A percentile compares a stretch with the other conserved stretches of the same genome.
phyloP scores from a whole-genome alignment of 2,329 filamentous ascomycete genomes.

The Thelonectria rubi region DNA sequence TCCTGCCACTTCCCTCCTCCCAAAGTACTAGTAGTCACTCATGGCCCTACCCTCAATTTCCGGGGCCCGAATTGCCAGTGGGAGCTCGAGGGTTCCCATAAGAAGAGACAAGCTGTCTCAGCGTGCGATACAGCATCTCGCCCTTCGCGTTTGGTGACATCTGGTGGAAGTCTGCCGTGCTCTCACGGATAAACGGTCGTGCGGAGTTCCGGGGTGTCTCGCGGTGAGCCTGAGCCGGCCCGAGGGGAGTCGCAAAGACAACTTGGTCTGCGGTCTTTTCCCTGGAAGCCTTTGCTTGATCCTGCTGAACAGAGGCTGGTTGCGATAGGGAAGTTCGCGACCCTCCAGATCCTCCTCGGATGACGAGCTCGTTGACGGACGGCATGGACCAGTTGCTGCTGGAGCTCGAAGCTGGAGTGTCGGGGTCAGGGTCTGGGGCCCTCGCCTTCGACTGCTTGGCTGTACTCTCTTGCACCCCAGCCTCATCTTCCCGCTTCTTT shows the following conservation, averaged over 20 bases:
- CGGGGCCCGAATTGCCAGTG: too few relatives aligned
- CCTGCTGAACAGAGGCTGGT: background rate
- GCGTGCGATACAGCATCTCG: slow-evolving; percentile 15
- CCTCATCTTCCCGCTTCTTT: background rate
- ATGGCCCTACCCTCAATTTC: background rate
- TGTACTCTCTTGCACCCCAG: background rate
- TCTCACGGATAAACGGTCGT: slow-evolving; percentile 19
- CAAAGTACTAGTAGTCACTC: too few relatives aligned
- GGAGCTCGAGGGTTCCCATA: background rate
- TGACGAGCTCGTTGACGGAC: background rate
- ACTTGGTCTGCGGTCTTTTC: background rate
- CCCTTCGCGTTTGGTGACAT: slow-evolving; percentile 7
- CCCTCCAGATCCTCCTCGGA: background rate
- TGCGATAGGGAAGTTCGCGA: background rate
- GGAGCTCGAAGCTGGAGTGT: background rate
- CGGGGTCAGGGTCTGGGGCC: background rate
- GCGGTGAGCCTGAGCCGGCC: background rate
- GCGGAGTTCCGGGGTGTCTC: background rate
- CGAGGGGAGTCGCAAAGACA: background rate
- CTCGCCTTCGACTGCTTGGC: background rate
- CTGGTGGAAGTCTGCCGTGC: slow-evolving; percentile 8
- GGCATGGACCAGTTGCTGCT: slow-evolving; percentile 8
- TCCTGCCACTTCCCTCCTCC: too few relatives aligned
- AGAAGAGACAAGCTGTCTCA: background rate
- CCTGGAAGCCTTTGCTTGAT: background rate